Evolutionary conservation across 2,329 filamentous ascomycete genomes (phyloP).

Genomic region (Hymenoscyphus occultus): DNA sequence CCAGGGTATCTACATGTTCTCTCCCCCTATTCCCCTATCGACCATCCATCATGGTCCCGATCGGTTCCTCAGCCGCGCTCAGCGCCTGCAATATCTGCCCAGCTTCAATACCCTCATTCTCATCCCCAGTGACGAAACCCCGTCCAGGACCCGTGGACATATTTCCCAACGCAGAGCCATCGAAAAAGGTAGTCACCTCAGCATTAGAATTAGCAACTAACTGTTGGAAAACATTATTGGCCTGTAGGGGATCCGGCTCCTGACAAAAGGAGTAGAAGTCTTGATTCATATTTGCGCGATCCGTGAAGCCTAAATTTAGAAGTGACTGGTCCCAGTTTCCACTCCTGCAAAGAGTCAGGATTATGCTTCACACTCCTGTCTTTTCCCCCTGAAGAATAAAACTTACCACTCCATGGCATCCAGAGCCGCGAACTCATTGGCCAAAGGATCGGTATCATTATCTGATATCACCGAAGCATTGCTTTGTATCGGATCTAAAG

Average conservation of each 20-base stretch:
- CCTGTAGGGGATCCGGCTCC: constrained; percentile 34
- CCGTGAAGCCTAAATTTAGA: constrained; percentile 38
- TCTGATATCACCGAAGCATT: constrained; percentile 28
- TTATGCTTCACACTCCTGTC: not conserved
- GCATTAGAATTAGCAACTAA: constrained; percentile 32
- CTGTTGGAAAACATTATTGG: constrained; percentile 35
- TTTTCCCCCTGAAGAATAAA: not conserved
- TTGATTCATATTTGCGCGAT: constrained; percentile 35
- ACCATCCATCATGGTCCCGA: not conserved
- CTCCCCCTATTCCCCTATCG: not conserved
- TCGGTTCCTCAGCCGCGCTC: constrained; percentile 29
- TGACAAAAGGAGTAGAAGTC: constrained; percentile 36
- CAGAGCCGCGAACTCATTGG: constrained; percentile 56
- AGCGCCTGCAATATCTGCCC: constrained; percentile 35
- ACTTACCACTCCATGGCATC: constrained; percentile 49
- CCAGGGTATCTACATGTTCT: not conserved
- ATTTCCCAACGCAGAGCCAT: constrained; percentile 22
- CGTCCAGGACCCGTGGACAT: constrained; percentile 7
- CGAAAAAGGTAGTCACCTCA: constrained; percentile 27
- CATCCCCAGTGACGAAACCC: constrained; percentile 20
- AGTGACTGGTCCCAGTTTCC: constrained; percentile 36
- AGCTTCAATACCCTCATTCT: constrained; percentile 34
- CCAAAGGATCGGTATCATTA: constrained; percentile 46
- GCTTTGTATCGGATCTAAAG: constrained; percentile 20
- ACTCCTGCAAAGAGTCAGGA: constrained; percentile 28